A percentile compares a stretch with the other conserved stretches of the same genome.
phyloP scores from a whole-genome alignment of 2,329 filamentous ascomycete genomes.

The Aspergillus versicolor region DNA sequence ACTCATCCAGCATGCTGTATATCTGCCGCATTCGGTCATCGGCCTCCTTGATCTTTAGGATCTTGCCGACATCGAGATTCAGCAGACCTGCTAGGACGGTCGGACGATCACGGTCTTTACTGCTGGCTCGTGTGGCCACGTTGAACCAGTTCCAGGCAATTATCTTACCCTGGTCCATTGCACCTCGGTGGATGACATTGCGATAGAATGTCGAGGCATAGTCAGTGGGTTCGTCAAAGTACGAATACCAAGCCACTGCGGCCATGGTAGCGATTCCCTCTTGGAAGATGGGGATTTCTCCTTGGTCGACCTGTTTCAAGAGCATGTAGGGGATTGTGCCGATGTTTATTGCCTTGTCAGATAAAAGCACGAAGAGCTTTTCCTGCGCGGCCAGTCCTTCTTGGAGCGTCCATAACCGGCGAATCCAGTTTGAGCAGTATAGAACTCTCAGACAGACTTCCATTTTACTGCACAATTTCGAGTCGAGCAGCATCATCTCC shows the following conservation, averaged over 20 bases:
- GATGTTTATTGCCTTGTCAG: neutral
- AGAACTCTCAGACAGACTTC: neutral
- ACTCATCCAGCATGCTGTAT: neutral
- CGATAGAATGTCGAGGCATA: neutral
- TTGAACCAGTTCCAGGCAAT: neutral
- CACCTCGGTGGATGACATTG: neutral
- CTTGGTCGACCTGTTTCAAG: neutral
- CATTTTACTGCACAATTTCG: neutral
- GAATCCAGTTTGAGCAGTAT: neutral
- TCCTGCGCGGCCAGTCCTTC: neutral
- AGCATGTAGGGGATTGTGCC: neutral
- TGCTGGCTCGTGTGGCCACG: neutral
- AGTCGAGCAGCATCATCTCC: neutral
- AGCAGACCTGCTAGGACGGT: neutral
- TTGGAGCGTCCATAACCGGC: constrained; percentile 1
- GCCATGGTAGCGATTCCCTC: neutral
- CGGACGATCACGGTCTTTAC: neutral
- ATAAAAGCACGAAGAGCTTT: neutral
- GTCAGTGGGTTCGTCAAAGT: neutral
- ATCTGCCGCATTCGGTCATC: neutral
- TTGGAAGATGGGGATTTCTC: neutral
- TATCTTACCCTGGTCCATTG: neutral
- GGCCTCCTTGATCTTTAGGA: neutral
- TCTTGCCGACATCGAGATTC: neutral
- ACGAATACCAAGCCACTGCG: neutral